A percentile compares a stretch with the other conserved stretches of the same genome.
Evolutionary conservation across 345 rosid species (phyloP).

Genomic region (Pugionium cornutum): DNA sequence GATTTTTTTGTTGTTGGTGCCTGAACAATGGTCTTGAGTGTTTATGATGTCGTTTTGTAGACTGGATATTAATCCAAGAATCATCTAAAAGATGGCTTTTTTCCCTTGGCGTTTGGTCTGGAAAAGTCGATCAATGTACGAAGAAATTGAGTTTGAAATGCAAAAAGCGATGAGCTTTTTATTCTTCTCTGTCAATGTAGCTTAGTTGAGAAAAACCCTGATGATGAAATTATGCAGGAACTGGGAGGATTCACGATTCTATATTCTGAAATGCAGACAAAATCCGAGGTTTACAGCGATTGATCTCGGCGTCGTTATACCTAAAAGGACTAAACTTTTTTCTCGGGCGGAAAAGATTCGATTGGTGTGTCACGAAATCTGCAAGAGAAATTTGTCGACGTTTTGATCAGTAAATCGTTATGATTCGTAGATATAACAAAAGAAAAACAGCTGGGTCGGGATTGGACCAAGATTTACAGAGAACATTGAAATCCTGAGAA

Average conservation of each 20-base stretch:
- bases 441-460: too few relatives aligned
- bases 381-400: constrained; percentile 10
- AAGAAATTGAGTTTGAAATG: neutral
- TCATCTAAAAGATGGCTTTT: constrained; percentile 5
- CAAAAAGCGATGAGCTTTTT: neutral
- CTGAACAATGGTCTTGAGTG: constrained; percentile 16
- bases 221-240: constrained; percentile 1
- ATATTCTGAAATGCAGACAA: neutral
- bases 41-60: constrained; percentile 31
- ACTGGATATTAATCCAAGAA: constrained; percentile 23
- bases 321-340: neutral
- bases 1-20: constrained; percentile 19
- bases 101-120: neutral
- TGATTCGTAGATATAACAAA: neutral
- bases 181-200: constrained; percentile 20
- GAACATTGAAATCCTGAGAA: neutral
- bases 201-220: constrained; percentile 12
- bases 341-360: neutral
- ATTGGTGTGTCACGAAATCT: constrained; percentile 2
- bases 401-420: neutral
- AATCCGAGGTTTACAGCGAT: neutral
- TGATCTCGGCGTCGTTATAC: constrained; percentile 7
- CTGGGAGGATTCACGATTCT: neutral
- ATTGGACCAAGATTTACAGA: neutral
- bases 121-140: constrained; percentile 5